Conservation (phyloP, 75 land plant genomes). For the Picea glauca region DNA sequence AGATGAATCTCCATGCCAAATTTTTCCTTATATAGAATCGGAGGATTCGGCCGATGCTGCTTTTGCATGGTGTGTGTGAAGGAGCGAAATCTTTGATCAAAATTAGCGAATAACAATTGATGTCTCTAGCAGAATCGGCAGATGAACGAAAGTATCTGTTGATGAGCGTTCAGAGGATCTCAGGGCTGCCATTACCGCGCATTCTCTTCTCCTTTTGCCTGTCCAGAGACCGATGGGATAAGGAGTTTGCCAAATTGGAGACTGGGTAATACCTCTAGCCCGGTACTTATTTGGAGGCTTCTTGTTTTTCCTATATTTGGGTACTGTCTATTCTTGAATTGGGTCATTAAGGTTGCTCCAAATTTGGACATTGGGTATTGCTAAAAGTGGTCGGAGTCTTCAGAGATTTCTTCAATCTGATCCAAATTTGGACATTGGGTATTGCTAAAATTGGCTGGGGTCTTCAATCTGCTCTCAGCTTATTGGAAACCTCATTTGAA, state of each 20-base stretch:
- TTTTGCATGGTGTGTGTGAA: too few relatives aligned
- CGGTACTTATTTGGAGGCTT: background rate
- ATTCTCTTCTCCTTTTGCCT: slow-evolving; percentile 18
- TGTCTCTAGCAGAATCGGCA: background rate
- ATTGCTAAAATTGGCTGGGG: background rate
- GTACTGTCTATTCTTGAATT: background rate
- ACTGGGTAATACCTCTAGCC: slow-evolving; percentile 21
- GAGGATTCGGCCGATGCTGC: too few relatives aligned
- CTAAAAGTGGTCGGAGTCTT: background rate
- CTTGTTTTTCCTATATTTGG: background rate
- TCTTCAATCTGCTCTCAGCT: background rate
- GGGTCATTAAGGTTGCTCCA: background rate
- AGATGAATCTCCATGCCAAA: too few relatives aligned
- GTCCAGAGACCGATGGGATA: slow-evolving; percentile 70
- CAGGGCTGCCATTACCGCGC: background rate
- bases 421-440: background rate
- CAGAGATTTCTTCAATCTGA: too few relatives aligned
- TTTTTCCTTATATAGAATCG: too few relatives aligned
- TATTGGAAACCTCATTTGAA: background rate
- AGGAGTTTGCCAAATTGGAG: slow-evolving; percentile 47
- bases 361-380: background rate
- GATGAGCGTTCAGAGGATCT: slow-evolving; percentile 9
- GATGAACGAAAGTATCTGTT: slow-evolving; percentile 3
- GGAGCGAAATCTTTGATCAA: too few relatives aligned
- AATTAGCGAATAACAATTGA: background rate